Evolutionary conservation across 495 filamentous ascomycete species (phyloP).

Genomic region (Hypomontagnella submonticulosa): DNA sequence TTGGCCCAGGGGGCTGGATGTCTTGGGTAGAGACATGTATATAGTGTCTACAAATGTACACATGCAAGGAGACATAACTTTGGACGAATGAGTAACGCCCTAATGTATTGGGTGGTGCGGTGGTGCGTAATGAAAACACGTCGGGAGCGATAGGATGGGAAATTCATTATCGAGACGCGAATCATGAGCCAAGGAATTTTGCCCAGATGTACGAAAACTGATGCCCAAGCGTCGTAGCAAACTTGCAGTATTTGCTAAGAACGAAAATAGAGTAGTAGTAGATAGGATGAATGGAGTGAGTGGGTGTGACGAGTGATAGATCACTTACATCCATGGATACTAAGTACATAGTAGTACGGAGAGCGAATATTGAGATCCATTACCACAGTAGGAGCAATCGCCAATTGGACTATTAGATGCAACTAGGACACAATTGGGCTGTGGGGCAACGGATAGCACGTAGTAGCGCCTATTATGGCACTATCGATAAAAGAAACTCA

Average conservation of each 20-base stretch:
- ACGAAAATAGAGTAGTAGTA: slow-evolving; percentile 8
- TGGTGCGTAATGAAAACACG: slow-evolving; percentile 21
- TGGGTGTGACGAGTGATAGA: not conserved
- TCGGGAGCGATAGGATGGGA: slow-evolving; percentile 11
- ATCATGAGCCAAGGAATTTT: slow-evolving; percentile 28
- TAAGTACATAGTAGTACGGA: too few relatives aligned
- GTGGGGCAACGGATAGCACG: too few relatives aligned
- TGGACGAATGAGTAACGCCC: slow-evolving; percentile 10
- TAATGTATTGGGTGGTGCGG: slow-evolving; percentile 12
- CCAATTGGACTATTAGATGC: too few relatives aligned
- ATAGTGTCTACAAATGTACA: slow-evolving; percentile 12
- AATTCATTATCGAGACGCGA: slow-evolving; percentile 19
- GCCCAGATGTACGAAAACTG: slow-evolving; percentile 24
- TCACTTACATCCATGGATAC: not conserved
- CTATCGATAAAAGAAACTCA: not conserved
- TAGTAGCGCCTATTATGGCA: too few relatives aligned
- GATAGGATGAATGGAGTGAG: slow-evolving; percentile 19
- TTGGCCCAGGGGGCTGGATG: not conserved
- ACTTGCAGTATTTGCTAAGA: slow-evolving; percentile 8
- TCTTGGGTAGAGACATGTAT: slow-evolving; percentile 4
- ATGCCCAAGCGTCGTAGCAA: slow-evolving; percentile 31
- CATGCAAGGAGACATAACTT: slow-evolving; percentile 23
- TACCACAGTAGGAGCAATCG: too few relatives aligned
- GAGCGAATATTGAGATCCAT: too few relatives aligned
- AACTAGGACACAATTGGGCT: too few relatives aligned